phyloP scores from a whole-genome alignment of 176 grass and related monocot genomes.

The Musa beccarii region DNA sequence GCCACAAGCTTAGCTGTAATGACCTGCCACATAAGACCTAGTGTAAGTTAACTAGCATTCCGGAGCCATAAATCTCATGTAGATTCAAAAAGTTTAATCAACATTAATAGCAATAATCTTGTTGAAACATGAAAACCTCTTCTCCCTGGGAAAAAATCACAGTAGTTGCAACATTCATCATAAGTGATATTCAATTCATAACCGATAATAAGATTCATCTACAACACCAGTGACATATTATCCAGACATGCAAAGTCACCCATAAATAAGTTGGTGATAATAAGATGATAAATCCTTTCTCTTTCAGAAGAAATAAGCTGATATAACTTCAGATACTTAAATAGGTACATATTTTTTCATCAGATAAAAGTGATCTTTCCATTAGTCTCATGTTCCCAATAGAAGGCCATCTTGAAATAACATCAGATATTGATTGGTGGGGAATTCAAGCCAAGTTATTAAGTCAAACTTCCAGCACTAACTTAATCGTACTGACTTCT shows the following conservation, averaged over 20 bases:
- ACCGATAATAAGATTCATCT: not conserved
- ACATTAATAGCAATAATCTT: not conserved
- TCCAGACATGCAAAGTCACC: not conserved
- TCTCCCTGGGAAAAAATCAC: not conserved
- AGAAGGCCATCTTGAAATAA: no score
- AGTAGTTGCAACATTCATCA: no score
- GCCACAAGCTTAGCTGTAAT: constrained; percentile 60
- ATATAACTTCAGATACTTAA: not conserved
- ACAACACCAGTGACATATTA: not conserved
- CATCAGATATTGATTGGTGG: no score
- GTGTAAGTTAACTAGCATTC: not conserved
- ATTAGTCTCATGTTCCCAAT: no score
- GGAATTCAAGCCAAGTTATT: no score
- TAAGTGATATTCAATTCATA: not conserved
- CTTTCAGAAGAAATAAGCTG: not conserved
- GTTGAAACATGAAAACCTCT: not conserved
- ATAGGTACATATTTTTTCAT: not conserved
- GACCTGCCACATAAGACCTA: constrained; percentile 29
- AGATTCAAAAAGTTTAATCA: constrained; percentile 10
- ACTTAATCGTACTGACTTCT: no score
- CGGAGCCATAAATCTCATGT: not conserved
- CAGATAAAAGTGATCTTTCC: no score
- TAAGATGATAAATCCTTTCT: not conserved
- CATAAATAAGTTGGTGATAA: not conserved
- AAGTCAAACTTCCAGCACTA: no score